Conservation (phyloP, 2,329 filamentous ascomycete genomes). For the Ceratocystis albifundus region DNA sequence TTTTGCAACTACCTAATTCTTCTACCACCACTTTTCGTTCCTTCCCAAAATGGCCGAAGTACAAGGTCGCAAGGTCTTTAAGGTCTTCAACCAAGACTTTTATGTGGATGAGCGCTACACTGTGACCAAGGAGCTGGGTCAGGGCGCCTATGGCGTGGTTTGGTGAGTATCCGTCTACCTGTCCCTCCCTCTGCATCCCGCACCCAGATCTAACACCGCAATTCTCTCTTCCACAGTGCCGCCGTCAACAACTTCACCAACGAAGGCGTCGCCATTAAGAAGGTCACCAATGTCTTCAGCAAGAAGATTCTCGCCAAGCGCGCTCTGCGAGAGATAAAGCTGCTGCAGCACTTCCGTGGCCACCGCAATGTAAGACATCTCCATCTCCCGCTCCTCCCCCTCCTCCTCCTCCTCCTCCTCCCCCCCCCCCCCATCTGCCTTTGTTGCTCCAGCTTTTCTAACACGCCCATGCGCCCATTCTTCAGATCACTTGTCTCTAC, state of each 20-base stretch:
- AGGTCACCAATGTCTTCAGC: constrained; percentile 99
- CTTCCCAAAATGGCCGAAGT: constrained; percentile 33
- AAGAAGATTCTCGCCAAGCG: constrained; percentile 99
- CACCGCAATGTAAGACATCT: constrained; percentile 59
- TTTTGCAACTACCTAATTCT: not conserved
- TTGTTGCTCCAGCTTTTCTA: not conserved
- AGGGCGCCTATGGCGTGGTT: constrained; percentile 97
- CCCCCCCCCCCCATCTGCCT: not conserved
- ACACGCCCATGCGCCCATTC: not conserved
- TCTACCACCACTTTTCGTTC: not conserved
- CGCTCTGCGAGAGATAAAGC: constrained; percentile 93
- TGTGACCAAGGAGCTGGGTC: constrained; percentile 95
- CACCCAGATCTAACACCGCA: constrained; percentile 19
- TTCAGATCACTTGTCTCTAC: constrained; percentile 91
- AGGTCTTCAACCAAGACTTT: constrained; percentile 99
- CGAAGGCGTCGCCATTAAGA: constrained; percentile 97
- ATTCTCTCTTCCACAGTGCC: constrained; percentile 45
- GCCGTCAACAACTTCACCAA: constrained; percentile 82
- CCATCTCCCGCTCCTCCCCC: not conserved
- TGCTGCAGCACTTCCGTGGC: constrained; percentile 91
- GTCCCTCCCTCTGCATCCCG: constrained; percentile 11
- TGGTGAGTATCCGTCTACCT: constrained; percentile 54
- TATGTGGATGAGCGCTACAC: constrained; percentile 96
- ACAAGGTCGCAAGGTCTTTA: constrained; percentile 74
- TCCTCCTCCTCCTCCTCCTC: not conserved